Conservation (phyloP, 768 basidiomycete genomes). For the Leccinum boreale region DNA sequence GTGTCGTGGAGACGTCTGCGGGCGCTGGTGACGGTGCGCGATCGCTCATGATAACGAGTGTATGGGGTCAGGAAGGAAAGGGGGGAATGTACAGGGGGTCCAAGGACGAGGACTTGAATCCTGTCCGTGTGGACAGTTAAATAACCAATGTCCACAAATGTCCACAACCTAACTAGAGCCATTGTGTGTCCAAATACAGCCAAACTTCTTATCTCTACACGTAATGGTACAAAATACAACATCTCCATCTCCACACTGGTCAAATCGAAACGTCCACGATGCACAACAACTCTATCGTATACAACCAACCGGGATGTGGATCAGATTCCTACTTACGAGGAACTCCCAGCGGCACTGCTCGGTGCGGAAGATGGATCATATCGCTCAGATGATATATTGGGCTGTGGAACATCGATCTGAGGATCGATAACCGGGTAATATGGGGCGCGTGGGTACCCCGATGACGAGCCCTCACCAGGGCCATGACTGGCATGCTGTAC, state of each 20-base stretch:
- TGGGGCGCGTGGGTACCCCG: constrained; percentile 22
- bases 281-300: background rate
- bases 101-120: constrained; percentile 12
- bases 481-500: constrained; percentile 20
- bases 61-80: constrained; percentile 14
- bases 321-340: constrained; percentile 12
- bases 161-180: background rate
- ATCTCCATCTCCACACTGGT: background rate
- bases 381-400: constrained; percentile 33
- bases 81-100: constrained; percentile 6
- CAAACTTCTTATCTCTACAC: constrained; percentile 17
- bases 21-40: constrained; percentile 1
- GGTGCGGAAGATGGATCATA: constrained; percentile 27
- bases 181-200: constrained; percentile 19
- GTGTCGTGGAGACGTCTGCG: background rate
- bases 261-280: background rate
- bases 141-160: background rate
- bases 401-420: constrained; percentile 29
- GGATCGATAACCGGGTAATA: constrained; percentile 44
- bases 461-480: constrained; percentile 23
- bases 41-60: constrained; percentile 33
- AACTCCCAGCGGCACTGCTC: constrained; percentile 1
- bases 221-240: constrained; percentile 7
- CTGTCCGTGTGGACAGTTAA: constrained; percentile 2
- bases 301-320: background rate